Conservation (phyloP, 225 moss, liverwort and hornwort species). For the Asterella californica region DNA sequence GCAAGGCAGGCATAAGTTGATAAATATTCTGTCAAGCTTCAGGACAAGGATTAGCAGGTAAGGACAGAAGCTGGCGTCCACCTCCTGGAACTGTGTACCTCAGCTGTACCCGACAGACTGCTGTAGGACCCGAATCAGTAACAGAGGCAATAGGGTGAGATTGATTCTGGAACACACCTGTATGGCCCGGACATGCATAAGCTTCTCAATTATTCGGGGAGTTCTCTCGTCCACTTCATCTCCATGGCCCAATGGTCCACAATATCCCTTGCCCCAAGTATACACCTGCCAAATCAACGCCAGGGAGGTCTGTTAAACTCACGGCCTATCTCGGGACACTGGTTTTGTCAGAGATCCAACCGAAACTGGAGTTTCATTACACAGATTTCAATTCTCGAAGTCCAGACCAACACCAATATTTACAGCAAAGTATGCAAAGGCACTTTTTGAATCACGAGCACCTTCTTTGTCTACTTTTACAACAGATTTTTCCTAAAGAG, state of each 20-base stretch:
- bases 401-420: not conserved
- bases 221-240: constrained; percentile 53
- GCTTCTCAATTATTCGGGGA: constrained; percentile 47
- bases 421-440: not conserved
- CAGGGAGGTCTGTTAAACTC: not conserved
- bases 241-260: constrained; percentile 88
- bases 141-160: not conserved
- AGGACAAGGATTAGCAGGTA: not conserved
- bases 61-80: too few relatives aligned
- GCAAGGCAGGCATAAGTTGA: not conserved
- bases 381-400: not conserved
- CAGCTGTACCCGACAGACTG: not conserved
- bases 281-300: constrained; percentile 50
- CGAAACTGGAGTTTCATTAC: not conserved
- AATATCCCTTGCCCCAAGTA: constrained; percentile 97
- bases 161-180: constrained; percentile 44
- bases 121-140: not conserved
- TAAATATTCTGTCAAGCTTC: not conserved
- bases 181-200: constrained; percentile 60
- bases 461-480: not conserved
- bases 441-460: not conserved
- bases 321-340: not conserved
- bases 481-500: not conserved
- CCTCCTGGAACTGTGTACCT: not conserved
- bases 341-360: not conserved